These are phyloP conservation scores for Vaccinium vitisidaea DNA, from an alignment of 148 eudicot species.

Conservation along the genomic window DNA sequence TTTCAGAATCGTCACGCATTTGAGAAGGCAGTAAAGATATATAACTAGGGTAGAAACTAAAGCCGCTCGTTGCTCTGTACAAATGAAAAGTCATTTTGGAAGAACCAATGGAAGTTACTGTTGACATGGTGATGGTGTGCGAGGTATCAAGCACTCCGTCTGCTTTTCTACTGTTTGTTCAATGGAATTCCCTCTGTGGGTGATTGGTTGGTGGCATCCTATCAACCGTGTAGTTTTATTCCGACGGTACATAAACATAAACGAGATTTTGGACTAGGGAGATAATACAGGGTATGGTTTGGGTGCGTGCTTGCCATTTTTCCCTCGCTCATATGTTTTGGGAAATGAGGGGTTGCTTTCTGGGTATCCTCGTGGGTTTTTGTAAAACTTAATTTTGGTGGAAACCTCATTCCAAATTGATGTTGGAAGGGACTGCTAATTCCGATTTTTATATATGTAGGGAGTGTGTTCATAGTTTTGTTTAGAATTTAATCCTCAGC, in stretches of 20 bases:
- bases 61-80: constrained; percentile 11
- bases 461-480: constrained; percentile 3
- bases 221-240: constrained; percentile 15
- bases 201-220: constrained; percentile 19
- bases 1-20: constrained; percentile 86
- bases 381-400: background rate
- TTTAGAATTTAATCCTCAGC: background rate
- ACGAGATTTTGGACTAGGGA: constrained; percentile 17
- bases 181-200: constrained; percentile 12
- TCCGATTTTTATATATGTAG: constrained; percentile 7
- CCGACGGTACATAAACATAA: constrained; percentile 21
- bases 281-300: constrained; percentile 18
- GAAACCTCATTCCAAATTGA: background rate
- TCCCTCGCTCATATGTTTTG: constrained; percentile 4
- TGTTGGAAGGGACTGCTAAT: constrained; percentile 7
- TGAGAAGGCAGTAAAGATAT: constrained; percentile 92
- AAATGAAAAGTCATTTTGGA: constrained; percentile 11
- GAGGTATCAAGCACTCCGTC: constrained; percentile 8
- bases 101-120: background rate
- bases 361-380: constrained; percentile 18
- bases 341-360: constrained; percentile 13
- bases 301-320: constrained; percentile 13
- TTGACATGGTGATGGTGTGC: constrained; percentile 3
- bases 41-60: constrained; percentile 46
- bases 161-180: background rate